These are phyloP conservation scores for Talaromyces amestolkiae DNA, from an alignment of 2,329 filamentous ascomycete species.

Conservation along the genomic window DNA sequence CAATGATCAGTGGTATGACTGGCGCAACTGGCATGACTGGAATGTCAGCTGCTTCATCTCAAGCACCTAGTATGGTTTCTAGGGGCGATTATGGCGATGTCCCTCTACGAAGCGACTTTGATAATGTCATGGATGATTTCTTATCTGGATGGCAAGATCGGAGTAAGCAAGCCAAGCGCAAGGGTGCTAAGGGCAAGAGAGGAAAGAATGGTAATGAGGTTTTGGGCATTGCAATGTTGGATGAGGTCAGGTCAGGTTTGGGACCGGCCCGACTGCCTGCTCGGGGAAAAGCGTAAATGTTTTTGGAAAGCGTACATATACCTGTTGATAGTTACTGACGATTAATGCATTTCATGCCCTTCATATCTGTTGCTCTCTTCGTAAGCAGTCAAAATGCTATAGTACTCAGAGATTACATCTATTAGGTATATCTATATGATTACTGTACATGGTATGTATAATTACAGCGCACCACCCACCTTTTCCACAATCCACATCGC, in stretches of 20 bases:
- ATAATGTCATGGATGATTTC: constrained; percentile 91
- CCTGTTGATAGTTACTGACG: constrained; percentile 19
- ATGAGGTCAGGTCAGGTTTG: constrained; percentile 78
- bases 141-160: constrained; percentile 60
- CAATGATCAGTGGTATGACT: constrained; percentile 46
- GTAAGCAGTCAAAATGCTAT: background rate
- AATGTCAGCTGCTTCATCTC: constrained; percentile 61
- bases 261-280: constrained; percentile 67
- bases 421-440: constrained; percentile 19
- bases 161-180: constrained; percentile 42
- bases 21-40: constrained; percentile 38
- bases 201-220: constrained; percentile 79
- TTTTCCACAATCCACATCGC: constrained; percentile 92
- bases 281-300: constrained; percentile 30
- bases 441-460: background rate
- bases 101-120: constrained; percentile 73
- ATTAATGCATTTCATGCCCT: constrained; percentile 24
- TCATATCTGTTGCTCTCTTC: background rate
- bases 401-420: background rate
- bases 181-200: constrained; percentile 52
- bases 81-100: constrained; percentile 41
- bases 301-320: constrained; percentile 1
- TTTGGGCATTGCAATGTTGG: constrained; percentile 81
- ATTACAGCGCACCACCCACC: constrained; percentile 79
- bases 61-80: constrained; percentile 55